These are phyloP conservation scores for Bacterosira constricta DNA, from an alignment of 108 stramenopile species.

Conservation along the genomic window DNA sequence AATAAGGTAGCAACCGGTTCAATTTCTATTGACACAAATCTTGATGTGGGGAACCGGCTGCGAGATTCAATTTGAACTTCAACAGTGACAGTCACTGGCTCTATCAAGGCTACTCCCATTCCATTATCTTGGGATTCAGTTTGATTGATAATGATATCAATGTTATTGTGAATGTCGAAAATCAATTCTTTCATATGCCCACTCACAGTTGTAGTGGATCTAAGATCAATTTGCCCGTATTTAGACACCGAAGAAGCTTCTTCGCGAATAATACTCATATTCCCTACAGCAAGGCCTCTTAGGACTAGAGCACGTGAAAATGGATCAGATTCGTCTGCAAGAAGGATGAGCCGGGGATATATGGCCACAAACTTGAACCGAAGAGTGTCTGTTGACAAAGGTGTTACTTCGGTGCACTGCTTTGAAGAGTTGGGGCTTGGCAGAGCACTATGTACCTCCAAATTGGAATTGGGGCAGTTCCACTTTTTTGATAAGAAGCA, in stretches of 20 bases:
- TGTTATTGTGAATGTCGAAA: constrained; percentile 26
- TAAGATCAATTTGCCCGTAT: constrained; percentile 10
- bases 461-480: constrained; percentile 2
- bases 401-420: background rate
- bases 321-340: constrained; percentile 71
- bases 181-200: constrained; percentile 13
- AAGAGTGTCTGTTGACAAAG: constrained; percentile 8
- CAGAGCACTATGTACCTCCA: too few species aligned
- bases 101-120: constrained; percentile 70
- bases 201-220: constrained; percentile 48
- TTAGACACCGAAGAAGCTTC: background rate
- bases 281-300: constrained; percentile 61
- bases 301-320: constrained; percentile 70
- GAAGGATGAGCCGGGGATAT: constrained; percentile 76
- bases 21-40: constrained; percentile 50
- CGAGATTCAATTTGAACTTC: constrained; percentile 42
- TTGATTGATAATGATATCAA: too few species aligned
- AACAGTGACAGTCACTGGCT: constrained; percentile 68
- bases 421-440: background rate
- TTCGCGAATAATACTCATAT: constrained; percentile 36
- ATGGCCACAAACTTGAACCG: constrained; percentile 63
- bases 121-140: too few species aligned
- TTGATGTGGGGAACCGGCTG: constrained; percentile 52
- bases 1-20: constrained; percentile 73
- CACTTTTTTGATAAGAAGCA: constrained; percentile 2